Evolutionary conservation across 2,329 filamentous ascomycete species (phyloP), one percentile per base, ranked within the genome.

Genomic region (Apiospora sp.): DNA sequence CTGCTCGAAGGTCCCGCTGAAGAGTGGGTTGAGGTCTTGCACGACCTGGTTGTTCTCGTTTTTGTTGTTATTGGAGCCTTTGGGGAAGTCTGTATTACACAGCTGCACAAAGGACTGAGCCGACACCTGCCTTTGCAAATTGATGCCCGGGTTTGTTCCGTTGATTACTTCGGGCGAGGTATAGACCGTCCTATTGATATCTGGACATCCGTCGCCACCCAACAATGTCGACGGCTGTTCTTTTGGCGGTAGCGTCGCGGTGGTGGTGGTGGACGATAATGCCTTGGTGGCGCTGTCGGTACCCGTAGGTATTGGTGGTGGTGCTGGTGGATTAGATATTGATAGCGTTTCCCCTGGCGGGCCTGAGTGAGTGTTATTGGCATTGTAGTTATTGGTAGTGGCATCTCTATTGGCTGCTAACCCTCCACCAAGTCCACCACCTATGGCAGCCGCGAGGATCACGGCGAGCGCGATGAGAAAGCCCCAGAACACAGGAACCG

Each of bases 1-100:
- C 24, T 77, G 75, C 71, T 79, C 78, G 1, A 79, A 73, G 7
- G 77, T 78, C 30, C 77, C 75, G 71, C 76, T 77, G 68, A 73
- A 78, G 13, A 78, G 77, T 24, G 73, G 71, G 10, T 77, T 34
- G 46, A 79, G 77, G 67, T 79, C 75, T 14, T 10, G 16, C 27
- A 61, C 19, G 14, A 27, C 27, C 27, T 30, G 54, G 16, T 37
- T 10, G n/a, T n/a, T 12, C 8, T 51, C 27, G 16, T 1, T 12
- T 2, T 34, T 22, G n/a, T n/a, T 24, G n/a, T 27, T 51, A 6
- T 4, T 12, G 7, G 19, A 30, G 16, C 30, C 54, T 6, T 8
- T 19, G 3, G 51, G 30, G 30, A 22, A 61, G 54, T 61, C 34
- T 5, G 54, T 61, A 14, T 37, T 34, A 7, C 54, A 61, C 27